Evolutionary conservation across 495 filamentous ascomycete species (phyloP).

Genomic region (Bombardia bombarda): DNA sequence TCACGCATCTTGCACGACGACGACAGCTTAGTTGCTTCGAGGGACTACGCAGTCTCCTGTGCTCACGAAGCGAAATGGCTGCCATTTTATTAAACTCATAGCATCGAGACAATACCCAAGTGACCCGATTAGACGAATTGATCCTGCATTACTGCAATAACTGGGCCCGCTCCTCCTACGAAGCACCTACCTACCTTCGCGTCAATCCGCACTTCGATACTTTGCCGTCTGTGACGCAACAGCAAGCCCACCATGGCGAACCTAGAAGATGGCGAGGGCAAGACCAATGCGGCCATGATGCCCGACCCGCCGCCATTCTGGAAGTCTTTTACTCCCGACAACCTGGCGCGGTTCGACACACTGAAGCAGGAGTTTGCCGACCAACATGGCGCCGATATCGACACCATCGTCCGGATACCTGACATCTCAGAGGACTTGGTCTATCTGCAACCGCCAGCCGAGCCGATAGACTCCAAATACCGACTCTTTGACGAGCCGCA

Average conservation of each 20-base stretch:
- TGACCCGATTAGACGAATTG: too few species aligned
- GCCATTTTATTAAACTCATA: background rate
- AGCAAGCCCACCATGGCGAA: slow-evolving; percentile 21
- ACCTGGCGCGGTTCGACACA: slow-evolving; percentile 57
- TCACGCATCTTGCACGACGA: too few species aligned
- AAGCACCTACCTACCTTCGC: too few species aligned
- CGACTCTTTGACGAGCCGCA: slow-evolving; percentile 63
- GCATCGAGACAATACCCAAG: background rate
- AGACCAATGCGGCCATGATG: slow-evolving; percentile 40
- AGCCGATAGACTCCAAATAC: slow-evolving; percentile 64
- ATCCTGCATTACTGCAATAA: too few species aligned
- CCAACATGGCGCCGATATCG: slow-evolving; percentile 23
- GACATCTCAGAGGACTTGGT: slow-evolving; percentile 63
- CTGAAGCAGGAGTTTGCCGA: slow-evolving; percentile 33
- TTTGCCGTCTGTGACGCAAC: too few species aligned
- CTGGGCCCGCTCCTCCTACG: too few species aligned
- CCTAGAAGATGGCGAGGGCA: slow-evolving; percentile 27
- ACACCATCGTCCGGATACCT: slow-evolving; percentile 33
- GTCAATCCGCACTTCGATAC: too few species aligned
- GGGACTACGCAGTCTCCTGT: background rate
- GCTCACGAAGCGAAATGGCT: background rate
- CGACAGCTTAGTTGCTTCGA: background rate
- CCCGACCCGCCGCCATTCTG: slow-evolving; percentile 87
- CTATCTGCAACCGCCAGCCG: slow-evolving; percentile 73
- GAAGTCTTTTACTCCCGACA: slow-evolving; percentile 75